Evolutionary conservation across 257 asterid genomes (phyloP), one percentile per base, ranked within the genome.

Genomic region (Striga asiatica): DNA sequence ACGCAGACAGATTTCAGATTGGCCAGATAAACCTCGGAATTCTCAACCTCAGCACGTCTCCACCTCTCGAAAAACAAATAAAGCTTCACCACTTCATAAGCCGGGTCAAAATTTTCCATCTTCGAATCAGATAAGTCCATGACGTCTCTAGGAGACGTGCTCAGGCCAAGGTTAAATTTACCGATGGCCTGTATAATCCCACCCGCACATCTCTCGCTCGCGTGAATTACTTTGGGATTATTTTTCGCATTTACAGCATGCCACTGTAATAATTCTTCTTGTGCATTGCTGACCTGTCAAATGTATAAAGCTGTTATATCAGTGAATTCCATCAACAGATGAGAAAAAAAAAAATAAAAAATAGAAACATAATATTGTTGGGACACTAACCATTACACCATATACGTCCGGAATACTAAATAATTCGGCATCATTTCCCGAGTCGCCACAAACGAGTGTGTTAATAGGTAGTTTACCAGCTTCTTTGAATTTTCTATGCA

Each of bases 261-360:
- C 99, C 99, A 92, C 71, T 84, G 93, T 78, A 92, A 74, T 75
- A 92, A 75, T 67, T 92, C 99, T 78, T 92, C 97, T 80, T 74
- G 84, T 18, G 99, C 99, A 73, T 92, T 92, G 67, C 88, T 80
- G 41, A 92, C 99, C 99, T 92, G 71, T 47, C 64, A 32, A 54
- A 58, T 12, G 56, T 18, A 25, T 70, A 31, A 23, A 54, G 35
- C 41, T 52, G 43, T 61, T 62, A 3, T 54, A n/a, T 62, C 60
- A 46, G 62, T 38, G n/a, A 7, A 48, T 57, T 62, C 62, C 43
- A 20, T 54, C 28, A 61, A 21, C 29, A 12, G 55, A 54, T 29
- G 23, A 50, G 52, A 45, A 47, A 34, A 60, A 37, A 14, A 37
- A 56, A 70, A 59, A 21, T n/a, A n/a, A n/a, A n/a, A n/a, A n/a